Percentiles rank a stretch among this genome's conserved stretches.
Evolutionary conservation across 768 basidiomycete species (phyloP).

Genomic region (Pleurotus eryngii): DNA sequence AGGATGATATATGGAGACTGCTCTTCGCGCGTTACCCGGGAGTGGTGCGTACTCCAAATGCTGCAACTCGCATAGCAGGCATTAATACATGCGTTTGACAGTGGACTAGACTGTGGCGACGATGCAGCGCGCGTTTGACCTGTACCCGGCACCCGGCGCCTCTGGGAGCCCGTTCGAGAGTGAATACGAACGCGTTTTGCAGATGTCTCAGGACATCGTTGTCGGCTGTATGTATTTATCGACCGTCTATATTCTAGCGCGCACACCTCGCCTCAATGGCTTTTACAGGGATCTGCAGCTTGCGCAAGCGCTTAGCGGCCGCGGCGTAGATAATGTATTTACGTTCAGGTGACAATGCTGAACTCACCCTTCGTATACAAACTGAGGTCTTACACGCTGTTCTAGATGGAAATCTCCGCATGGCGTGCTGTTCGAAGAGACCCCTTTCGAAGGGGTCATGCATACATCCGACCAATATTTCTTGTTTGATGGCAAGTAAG

Average conservation of each 20-base stretch:
- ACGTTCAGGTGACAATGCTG: slow-evolving; percentile 25
- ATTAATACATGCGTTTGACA: too few species aligned
- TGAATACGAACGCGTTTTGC: slow-evolving; percentile 36
- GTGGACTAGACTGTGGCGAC: slow-evolving; percentile 15
- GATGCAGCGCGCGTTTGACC: slow-evolving; percentile 27
- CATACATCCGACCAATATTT: slow-evolving; percentile 43
- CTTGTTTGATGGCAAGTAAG: slow-evolving; percentile 34
- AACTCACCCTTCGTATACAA: neutral
- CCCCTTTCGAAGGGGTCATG: slow-evolving; percentile 36
- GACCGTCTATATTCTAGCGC: neutral
- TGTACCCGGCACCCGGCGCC: slow-evolving; percentile 39
- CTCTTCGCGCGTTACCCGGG: slow-evolving; percentile 33
- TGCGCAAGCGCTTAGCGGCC: slow-evolving; percentile 26
- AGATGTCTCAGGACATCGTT: slow-evolving; percentile 39
- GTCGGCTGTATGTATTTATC: slow-evolving; percentile 40
- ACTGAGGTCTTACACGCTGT: neutral
- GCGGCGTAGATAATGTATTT: slow-evolving; percentile 30
- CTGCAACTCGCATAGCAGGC: too few species aligned
- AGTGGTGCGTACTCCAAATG: slow-evolving; percentile 25
- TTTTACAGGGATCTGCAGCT: slow-evolving; percentile 32
- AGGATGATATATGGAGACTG: slow-evolving; percentile 33
- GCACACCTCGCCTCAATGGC: neutral
- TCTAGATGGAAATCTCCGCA: slow-evolving; percentile 42
- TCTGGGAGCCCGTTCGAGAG: slow-evolving; percentile 36
- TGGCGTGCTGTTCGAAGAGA: slow-evolving; percentile 31